Conservation (phyloP, 1,284 basidiomycete species). For the Tremellales sp. region DNA sequence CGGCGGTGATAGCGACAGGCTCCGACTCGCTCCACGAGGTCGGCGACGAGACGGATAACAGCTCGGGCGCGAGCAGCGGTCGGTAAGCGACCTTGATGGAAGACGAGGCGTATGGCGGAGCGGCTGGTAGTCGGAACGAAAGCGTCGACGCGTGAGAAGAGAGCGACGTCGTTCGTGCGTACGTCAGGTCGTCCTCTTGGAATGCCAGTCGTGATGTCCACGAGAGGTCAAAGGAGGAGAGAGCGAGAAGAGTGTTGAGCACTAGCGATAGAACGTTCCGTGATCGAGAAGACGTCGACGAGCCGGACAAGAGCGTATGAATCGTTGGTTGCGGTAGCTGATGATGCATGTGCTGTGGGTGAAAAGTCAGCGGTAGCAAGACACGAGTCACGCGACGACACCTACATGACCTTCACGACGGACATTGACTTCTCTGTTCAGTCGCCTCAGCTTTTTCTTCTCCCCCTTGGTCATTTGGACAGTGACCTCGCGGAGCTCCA, state of each 20-base stretch:
- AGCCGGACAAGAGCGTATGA: constrained; percentile 1
- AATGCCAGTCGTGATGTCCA: not conserved
- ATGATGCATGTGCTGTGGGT: not conserved
- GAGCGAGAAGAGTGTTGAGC: constrained; percentile 6
- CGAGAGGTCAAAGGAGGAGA: constrained; percentile 6
- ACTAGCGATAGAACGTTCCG: constrained; percentile 9
- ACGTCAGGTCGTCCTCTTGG: constrained; percentile 3
- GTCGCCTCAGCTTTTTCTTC: not conserved
- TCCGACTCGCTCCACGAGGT: constrained; percentile 5
- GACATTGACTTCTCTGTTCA: constrained; percentile 1
- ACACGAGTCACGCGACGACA: not conserved
- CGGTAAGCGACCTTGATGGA: constrained; percentile 4
- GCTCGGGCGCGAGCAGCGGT: constrained; percentile 3
- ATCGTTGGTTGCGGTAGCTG: not conserved
- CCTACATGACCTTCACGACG: constrained; percentile 1
- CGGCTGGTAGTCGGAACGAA: constrained; percentile 5
- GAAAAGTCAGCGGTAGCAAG: not conserved
- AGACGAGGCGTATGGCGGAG: not conserved
- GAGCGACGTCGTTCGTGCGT: constrained; percentile 1
- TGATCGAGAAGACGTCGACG: constrained; percentile 2
- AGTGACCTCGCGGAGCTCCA: not conserved
- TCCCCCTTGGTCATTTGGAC: not conserved
- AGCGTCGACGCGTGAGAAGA: constrained; percentile 7
- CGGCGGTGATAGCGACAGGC: constrained; percentile 1
- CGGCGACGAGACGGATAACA: not conserved